These are phyloP conservation scores for Lentinula detonsa DNA, from an alignment of 768 basidiomycete genomes.

Conservation along the genomic window DNA sequence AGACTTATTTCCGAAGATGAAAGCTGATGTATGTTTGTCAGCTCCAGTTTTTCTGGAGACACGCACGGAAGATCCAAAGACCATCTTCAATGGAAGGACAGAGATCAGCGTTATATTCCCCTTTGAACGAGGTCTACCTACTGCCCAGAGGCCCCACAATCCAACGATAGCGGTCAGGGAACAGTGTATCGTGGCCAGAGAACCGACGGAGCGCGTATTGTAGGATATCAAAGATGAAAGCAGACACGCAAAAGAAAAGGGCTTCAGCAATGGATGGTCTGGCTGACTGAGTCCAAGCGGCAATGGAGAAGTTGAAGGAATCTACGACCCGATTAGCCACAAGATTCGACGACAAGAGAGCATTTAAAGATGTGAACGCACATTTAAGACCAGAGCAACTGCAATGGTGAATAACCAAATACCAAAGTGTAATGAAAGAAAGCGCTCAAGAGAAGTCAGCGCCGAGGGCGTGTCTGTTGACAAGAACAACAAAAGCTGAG, in stretches of 20 bases:
- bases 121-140: conserved; percentile 27
- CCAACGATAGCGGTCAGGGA: conserved; percentile 46
- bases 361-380: conserved; percentile 29
- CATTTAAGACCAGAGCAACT: conserved; percentile 53
- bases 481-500: conserved; percentile 64
- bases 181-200: conserved; percentile 47
- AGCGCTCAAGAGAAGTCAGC: conserved; percentile 64
- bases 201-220: conserved; percentile 51
- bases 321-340: conserved; percentile 18
- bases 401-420: conserved; percentile 53
- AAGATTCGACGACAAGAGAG: too few relatives aligned
- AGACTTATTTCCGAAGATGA: conserved; percentile 71
- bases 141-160: conserved; percentile 68
- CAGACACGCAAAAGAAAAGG: conserved; percentile 48
- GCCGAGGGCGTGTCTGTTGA: conserved; percentile 36
- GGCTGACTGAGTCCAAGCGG: conserved; percentile 18
- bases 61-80: conserved; percentile 51
- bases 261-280: conserved; percentile 57
- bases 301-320: conserved; percentile 33
- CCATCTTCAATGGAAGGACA: conserved; percentile 31
- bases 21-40: conserved; percentile 75
- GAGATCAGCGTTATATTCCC: not conserved
- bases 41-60: conserved; percentile 72
- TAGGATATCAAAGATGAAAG: conserved; percentile 61
- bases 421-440: conserved; percentile 62